phyloP scores from a whole-genome alignment of 129 eudicot species.

The Gnaphalium uliginosum region DNA sequence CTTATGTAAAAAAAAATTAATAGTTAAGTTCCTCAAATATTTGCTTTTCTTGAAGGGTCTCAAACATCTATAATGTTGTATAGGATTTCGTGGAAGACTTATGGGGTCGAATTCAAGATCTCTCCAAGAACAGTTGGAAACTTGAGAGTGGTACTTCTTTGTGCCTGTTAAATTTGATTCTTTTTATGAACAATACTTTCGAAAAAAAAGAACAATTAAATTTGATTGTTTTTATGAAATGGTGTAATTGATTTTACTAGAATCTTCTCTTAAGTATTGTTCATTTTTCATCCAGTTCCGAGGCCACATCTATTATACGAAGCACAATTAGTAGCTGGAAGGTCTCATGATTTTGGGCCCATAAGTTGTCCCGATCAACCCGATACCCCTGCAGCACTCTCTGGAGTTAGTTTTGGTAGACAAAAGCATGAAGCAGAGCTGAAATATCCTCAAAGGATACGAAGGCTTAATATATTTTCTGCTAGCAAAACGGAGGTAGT shows the following conservation, averaged over 20 bases:
- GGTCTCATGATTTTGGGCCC: conserved; percentile 82
- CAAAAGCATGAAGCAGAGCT: conserved; percentile 92
- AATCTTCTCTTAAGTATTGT: neutral
- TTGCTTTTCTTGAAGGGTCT: neutral
- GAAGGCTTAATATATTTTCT: conserved; percentile 94
- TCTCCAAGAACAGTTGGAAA: conserved; percentile 86
- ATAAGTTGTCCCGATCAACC: conserved; percentile 78
- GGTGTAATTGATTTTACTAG: neutral
- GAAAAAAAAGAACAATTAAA: too few relatives aligned
- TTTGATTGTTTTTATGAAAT: neutral
- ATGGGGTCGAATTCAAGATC: conserved; percentile 86
- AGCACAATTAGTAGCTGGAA: conserved; percentile 92
- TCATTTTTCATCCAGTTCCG: conserved; percentile 51
- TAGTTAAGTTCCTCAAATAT: neutral
- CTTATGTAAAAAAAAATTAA: neutral
- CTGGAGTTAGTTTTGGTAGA: conserved; percentile 59
- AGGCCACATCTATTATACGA: conserved; percentile 88
- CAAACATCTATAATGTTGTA: neutral
- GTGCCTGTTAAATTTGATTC: neutral
- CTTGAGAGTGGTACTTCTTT: conserved; percentile 77
- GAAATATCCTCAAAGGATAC: conserved; percentile 87
- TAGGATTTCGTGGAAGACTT: conserved; percentile 96
- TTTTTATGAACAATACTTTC: too few relatives aligned
- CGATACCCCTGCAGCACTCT: conserved; percentile 42
- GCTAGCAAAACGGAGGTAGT: conserved; percentile 77